phyloP scores from a whole-genome alignment of 2,329 filamentous ascomycete genomes.

The Fusarium sp. region DNA sequence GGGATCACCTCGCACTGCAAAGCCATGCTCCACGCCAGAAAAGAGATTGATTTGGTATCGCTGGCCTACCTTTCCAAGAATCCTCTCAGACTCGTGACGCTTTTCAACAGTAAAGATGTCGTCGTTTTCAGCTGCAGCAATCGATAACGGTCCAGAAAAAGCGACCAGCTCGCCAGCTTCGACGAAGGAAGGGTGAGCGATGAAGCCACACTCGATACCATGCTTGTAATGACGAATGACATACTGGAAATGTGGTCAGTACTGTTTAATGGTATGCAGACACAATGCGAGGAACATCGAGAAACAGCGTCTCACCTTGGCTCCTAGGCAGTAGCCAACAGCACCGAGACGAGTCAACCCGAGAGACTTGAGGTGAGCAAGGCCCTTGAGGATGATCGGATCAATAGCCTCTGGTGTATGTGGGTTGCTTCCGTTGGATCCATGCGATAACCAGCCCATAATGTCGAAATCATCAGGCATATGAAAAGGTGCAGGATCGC shows the following conservation, averaged over 20 bases:
- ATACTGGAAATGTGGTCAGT: neutral
- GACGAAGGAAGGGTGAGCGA: neutral
- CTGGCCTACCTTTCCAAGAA: neutral
- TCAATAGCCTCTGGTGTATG: neutral
- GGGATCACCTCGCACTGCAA: neutral
- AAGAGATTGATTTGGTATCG: neutral
- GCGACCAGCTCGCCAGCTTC: neutral
- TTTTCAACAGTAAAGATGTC: neutral
- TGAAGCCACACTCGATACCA: neutral
- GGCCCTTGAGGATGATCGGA: neutral
- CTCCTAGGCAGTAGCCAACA: neutral
- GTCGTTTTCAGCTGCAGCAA: neutral
- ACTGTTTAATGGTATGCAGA: neutral
- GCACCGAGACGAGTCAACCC: neutral
- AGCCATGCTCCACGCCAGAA: neutral
- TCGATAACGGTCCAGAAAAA: neutral
- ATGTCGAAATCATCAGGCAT: neutral
- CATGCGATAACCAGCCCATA: neutral
- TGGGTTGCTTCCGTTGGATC: neutral
- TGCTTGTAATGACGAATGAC: neutral
- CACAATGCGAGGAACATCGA: neutral
- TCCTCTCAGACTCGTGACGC: neutral
- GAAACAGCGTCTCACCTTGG: neutral
- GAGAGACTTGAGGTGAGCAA: neutral
- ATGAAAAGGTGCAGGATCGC: neutral